Evolutionary conservation across 352 stramenopile genomes (phyloP).

Genomic region (Phytophthora pistaciae): DNA sequence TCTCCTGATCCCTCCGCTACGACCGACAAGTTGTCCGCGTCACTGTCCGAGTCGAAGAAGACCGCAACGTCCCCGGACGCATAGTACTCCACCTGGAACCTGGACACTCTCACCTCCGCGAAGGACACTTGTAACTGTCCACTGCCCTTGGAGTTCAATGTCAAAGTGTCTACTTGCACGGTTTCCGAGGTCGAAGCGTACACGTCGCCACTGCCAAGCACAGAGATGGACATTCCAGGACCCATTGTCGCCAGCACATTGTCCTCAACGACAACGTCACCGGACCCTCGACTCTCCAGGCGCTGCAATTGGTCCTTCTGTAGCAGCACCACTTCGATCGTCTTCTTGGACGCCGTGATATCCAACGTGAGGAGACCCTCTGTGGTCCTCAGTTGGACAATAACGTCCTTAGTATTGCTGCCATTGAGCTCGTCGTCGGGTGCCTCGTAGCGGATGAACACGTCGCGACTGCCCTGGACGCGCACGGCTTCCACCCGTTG

Average conservation of each 20-base stretch:
- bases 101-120: constrained; percentile 23
- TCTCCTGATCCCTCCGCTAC: constrained; percentile 22
- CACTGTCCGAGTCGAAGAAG: constrained; percentile 9
- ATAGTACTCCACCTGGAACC: constrained; percentile 16
- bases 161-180: constrained; percentile 26
- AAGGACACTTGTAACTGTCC: constrained; percentile 24
- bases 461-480: constrained; percentile 19
- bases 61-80: constrained; percentile 21
- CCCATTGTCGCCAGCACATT: constrained; percentile 23
- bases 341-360: constrained; percentile 22
- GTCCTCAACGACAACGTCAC: constrained; percentile 17
- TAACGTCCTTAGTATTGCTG: constrained; percentile 11
- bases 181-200: constrained; percentile 17
- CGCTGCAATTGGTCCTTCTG: constrained; percentile 29
- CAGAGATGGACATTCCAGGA: constrained; percentile 18
- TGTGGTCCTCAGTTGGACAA: constrained; percentile 12
- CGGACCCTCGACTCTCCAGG: constrained; percentile 22
- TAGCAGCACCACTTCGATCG: constrained; percentile 27
- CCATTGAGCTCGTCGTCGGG: background rate
- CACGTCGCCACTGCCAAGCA: constrained; percentile 22
- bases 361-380: constrained; percentile 29
- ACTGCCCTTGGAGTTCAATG: constrained; percentile 25
- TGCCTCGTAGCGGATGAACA: constrained; percentile 32
- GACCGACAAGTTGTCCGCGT: constrained; percentile 17
- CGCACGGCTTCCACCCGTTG: constrained; percentile 28